Base-by-base conservation (phyloP, 371 early-diverging fungal genomes). In the Umbelopsis sp. region DNA sequence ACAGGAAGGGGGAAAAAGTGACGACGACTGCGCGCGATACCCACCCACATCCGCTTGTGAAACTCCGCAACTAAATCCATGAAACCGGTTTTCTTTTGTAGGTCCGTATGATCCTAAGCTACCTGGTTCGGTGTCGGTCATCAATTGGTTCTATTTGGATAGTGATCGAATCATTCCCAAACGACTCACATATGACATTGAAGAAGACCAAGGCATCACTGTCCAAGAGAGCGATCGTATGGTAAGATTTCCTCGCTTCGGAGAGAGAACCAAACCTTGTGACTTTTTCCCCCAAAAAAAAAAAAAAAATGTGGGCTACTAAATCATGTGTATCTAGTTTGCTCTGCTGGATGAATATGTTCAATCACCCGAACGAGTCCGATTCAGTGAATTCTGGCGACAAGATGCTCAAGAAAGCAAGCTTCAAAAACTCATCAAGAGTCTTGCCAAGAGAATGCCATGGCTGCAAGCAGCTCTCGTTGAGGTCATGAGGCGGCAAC, bases 31-130 rank as follows among this genome's bases (percentile, higher is more conserved):
- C 41, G 41, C 41, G 10, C 7, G 10, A 22, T 22, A 22, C 22
- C 22, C 22, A 22, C 22, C 22, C 22, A 22, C 22, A 22, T 22
- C 22, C 22, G 22, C 22, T 22, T 22, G 22, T 22, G 22, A 22
- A 22, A 22, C 41, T 41, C 41, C 41, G 41, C 41, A 7, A 7
- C 41, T 41, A 41, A 41, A 41, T 41, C 41, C 41, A 41, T 41
- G 41, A 41, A 41, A 41, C 41, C 41, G 41, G 41, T 41, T 41
- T 41, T 41, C 12, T 41, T 41, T 41, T 41, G 12, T 66, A 77
- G 91, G 93, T 0, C 94, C 96, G 4, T 94, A 94, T 67, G 93
- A 94, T 74, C 92, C 92, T 1, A 79, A 88, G 37, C 85, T 94
- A n/a, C 92, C 92, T 8, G 90, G 89, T 0, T 86, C 93, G 1